Conservation (phyloP, 2,329 filamentous ascomycete genomes). For the Diplocarpon mali region DNA sequence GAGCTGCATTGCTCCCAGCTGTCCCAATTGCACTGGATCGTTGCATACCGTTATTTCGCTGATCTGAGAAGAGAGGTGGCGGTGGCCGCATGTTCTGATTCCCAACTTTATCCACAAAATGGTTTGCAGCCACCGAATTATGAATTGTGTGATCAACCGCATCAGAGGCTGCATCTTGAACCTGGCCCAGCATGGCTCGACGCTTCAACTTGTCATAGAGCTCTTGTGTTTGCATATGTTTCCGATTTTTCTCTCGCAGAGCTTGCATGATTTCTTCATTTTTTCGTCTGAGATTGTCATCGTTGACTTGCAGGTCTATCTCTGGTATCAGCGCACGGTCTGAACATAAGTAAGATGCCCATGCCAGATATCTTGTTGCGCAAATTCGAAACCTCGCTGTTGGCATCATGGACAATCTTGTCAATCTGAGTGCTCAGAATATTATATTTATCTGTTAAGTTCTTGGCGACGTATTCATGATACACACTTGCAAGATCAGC, state of each 20-base stretch:
- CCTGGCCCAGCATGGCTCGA: constrained; percentile 41
- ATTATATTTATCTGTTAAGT: constrained; percentile 60
- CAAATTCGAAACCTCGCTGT: constrained; percentile 56
- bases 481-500: constrained; percentile 46
- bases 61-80: constrained; percentile 13
- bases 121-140: constrained; percentile 20
- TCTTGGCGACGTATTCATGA: constrained; percentile 64
- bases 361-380: constrained; percentile 53
- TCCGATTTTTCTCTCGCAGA: constrained; percentile 60
- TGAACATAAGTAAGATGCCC: constrained; percentile 14
- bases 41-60: constrained; percentile 8
- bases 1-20: constrained; percentile 3
- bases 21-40: constrained; percentile 2
- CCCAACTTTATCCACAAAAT: constrained; percentile 18
- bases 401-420: constrained; percentile 63
- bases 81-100: constrained; percentile 14
- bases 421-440: constrained; percentile 56
- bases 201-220: constrained; percentile 50
- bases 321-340: constrained; percentile 4
- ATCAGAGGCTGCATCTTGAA: constrained; percentile 43
- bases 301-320: constrained; percentile 46
- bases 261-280: constrained; percentile 59
- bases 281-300: constrained; percentile 53
- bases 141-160: constrained; percentile 34
- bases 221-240: constrained; percentile 56